These are phyloP conservation scores for Filobasidium wieringae DNA, from an alignment of 768 basidiomycete species.

Conservation along the genomic window DNA sequence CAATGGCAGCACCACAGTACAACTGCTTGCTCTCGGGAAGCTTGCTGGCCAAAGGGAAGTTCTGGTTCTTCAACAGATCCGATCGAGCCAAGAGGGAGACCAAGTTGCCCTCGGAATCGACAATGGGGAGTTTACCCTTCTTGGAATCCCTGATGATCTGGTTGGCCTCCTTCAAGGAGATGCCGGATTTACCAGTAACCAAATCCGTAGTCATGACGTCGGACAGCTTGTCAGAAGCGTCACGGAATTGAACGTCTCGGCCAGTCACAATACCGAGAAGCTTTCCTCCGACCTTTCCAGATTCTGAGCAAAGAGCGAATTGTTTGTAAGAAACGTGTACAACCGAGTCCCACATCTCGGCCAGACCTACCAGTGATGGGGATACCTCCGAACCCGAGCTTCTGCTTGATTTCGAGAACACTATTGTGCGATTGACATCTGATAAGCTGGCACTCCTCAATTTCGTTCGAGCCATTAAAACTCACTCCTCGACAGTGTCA, in stretches of 20 bases:
- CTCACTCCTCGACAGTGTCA: slow-evolving; percentile 59
- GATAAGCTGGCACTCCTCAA: no score
- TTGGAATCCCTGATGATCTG: slow-evolving; percentile 87
- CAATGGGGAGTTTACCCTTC: slow-evolving; percentile 90
- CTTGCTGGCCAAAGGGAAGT: slow-evolving; percentile 88
- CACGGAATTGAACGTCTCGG: slow-evolving; percentile 88
- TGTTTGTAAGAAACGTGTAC: neutral
- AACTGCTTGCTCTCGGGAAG: slow-evolving; percentile 83
- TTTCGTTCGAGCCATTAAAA: no score
- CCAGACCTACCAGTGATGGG: slow-evolving; percentile 82
- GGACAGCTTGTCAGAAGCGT: slow-evolving; percentile 52
- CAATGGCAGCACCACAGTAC: slow-evolving; percentile 88
- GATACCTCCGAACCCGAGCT: slow-evolving; percentile 88
- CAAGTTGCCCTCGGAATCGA: slow-evolving; percentile 56
- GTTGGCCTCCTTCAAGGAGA: slow-evolving; percentile 86
- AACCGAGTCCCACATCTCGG: neutral
- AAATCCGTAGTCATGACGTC: slow-evolving; percentile 82
- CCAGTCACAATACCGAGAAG: slow-evolving; percentile 93
- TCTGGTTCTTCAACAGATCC: slow-evolving; percentile 93
- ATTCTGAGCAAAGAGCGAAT: slow-evolving; percentile 56
- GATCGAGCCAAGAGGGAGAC: slow-evolving; percentile 84
- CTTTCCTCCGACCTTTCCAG: slow-evolving; percentile 74
- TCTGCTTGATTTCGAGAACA: slow-evolving; percentile 82
- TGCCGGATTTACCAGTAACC: slow-evolving; percentile 74
- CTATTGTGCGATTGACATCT: slow-evolving; percentile 14